Evolutionary conservation across 495 filamentous ascomycete species (phyloP), one percentile per base, ranked within the genome.

Genomic region (Xylaria curta): DNA sequence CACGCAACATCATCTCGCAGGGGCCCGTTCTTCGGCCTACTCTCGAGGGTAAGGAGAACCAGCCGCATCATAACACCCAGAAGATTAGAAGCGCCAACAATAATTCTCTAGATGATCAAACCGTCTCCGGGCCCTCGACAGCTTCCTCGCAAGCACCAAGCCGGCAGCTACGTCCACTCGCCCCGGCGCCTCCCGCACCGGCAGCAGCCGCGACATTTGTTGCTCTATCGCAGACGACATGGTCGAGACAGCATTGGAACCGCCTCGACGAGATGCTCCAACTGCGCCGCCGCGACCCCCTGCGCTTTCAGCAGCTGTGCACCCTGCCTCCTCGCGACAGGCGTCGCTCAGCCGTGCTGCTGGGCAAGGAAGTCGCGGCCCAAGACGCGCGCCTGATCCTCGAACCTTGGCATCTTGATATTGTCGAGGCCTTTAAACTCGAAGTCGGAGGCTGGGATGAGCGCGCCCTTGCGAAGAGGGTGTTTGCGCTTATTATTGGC

Each of bases 361-460:
- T 85, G 0, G 83, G 82, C 9, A 84, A 81, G 59, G 71, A 75
- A 46, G 77, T 83, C 26, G 66, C 78, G 8, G 47, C 69, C 21
- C 79, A 81, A 61, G 83, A 78, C 65, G 78, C 81, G 76, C 31
- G 54, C 2, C 68, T 88, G 69, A 61, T 76, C 5, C 72, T 89
- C 1, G 81, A 87, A 71, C 76, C 76, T 64, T 88, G 87, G 86
- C 87, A 89, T 70, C 74, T 88, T 44, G 86, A 88, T 49, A 78
- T 85, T 53, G 81, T 87, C 24, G 82, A 85, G 62, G 84, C 83
- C 28, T 86, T 86, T 70, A 67, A 75, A 21, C 74, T 61, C 15
- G 76, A 81, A 62, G 81, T 86, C 7, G 80, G 79, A 10, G 73
- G 73, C 13, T 88, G 87, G 86, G 80, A 83, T 36, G 86, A 81